These are phyloP conservation scores for Ceratobasidium sp. DNA, from an alignment of 1,284 basidiomycete species.

Conservation along the genomic window DNA sequence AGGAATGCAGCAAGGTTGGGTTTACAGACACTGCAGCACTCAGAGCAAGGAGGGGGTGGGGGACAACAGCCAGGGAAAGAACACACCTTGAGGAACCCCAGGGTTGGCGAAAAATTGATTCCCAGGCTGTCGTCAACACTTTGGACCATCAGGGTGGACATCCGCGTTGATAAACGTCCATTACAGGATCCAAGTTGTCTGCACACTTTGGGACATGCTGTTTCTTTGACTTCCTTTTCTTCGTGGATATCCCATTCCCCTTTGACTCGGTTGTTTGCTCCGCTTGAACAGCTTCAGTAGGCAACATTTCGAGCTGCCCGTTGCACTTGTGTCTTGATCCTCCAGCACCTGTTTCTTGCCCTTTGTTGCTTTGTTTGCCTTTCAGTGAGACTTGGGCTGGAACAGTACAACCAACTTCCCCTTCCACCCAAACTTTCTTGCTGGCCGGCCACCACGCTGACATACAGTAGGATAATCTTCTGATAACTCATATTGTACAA, in stretches of 20 bases:
- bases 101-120: constrained; percentile 22
- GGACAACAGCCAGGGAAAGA: too few species aligned
- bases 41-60: too few species aligned
- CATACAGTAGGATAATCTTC: too few species aligned
- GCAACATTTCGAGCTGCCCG: background rate
- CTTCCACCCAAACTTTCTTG: too few species aligned
- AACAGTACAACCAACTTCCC: too few species aligned
- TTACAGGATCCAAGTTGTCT: background rate
- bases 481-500: too few species aligned
- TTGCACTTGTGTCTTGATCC: background rate
- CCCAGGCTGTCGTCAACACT: background rate
- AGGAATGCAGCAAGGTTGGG: too few species aligned
- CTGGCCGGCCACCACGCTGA: too few species aligned
- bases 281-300: too few species aligned
- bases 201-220: background rate
- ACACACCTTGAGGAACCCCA: background rate
- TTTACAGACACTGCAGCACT: too few species aligned
- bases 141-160: background rate
- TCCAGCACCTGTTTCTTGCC: background rate
- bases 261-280: too few species aligned
- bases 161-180: constrained; percentile 12
- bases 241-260: too few species aligned
- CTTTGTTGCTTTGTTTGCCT: background rate
- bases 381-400: background rate
- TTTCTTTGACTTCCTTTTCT: background rate